Base-by-base conservation (phyloP, 768 basidiomycete genomes). In the Cytidiella melzeri region DNA sequence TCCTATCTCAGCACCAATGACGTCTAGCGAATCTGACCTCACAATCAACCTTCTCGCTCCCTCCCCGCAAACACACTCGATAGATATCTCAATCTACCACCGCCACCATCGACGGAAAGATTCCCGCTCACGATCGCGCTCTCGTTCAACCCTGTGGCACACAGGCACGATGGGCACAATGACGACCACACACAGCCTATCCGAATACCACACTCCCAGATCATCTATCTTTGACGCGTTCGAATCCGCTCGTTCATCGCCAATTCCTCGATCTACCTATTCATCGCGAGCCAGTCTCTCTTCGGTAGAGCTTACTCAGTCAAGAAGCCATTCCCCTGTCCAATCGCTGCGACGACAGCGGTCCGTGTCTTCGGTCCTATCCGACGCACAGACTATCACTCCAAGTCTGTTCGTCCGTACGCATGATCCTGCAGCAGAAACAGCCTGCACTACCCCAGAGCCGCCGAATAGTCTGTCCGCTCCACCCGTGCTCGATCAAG, bases 141-240 rank as follows among this genome's bases (percentile, higher is more conserved):
- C 71, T 25, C 69, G 73, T 50, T 69, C 74, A 13, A 72, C 59
- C 41, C 54, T 62, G 45, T 56, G 65, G 49, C 65, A 48, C 45
- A 58, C 69, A 18, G 75, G 78, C 26, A 84, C 83, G 1, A 64
- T 81, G 53, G 72, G 76, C 30, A 81, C 81, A 19, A 73, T 76
- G 5, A 75, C 73, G 44, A 81, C 83, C 0, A 73, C 74, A 1
- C 60, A 79, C 3, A 80, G 83, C 1, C 40, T 52, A 12, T 52
- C 51, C 19, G 71, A 81, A 37, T 91, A 84, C 64, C 84, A 88
- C 63, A 91, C 89, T 0, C 87, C 89, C 5, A 79, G 83, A 0
- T 90, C 88, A 0, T 88, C 86, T n/a, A 53, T 87, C 38, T 84
- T 79, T 55, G 82, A 87, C 60, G 55, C 61, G 3, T 85, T 70